phyloP scores from a whole-genome alignment of 202 grass and related monocot species.

The Zoysia matrella region DNA sequence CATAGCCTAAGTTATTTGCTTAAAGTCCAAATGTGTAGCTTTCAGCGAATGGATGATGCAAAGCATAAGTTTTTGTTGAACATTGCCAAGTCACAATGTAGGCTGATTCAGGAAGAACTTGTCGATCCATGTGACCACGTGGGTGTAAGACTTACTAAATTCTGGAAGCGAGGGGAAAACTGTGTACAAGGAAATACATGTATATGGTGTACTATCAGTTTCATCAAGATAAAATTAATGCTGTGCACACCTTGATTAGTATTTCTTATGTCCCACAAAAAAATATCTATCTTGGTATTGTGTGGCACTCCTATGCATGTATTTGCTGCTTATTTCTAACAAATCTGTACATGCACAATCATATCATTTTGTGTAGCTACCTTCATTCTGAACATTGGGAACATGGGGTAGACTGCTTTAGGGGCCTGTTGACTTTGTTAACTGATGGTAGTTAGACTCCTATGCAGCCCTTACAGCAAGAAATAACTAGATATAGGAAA shows the following conservation, averaged over 20 bases:
- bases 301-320: neutral
- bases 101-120: no score
- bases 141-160: no score
- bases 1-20: constrained; percentile 11
- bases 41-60: no score
- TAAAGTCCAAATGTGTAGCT: neutral
- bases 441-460: neutral
- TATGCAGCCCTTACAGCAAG: neutral
- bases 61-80: no score
- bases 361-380: neutral
- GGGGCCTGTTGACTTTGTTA: neutral
- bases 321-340: neutral
- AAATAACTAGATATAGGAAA: constrained; percentile 13
- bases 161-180: no score
- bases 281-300: neutral
- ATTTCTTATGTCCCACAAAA: no score
- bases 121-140: no score
- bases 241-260: no score
- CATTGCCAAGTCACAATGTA: no score
- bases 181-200: no score
- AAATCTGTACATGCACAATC: neutral
- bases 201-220: no score
- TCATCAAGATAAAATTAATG: no score
- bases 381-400: neutral
- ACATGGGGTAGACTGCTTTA: neutral